These are phyloP conservation scores for Gynandropsis gynandra DNA, from an alignment of 345 rosid species.

Conservation along the genomic window DNA sequence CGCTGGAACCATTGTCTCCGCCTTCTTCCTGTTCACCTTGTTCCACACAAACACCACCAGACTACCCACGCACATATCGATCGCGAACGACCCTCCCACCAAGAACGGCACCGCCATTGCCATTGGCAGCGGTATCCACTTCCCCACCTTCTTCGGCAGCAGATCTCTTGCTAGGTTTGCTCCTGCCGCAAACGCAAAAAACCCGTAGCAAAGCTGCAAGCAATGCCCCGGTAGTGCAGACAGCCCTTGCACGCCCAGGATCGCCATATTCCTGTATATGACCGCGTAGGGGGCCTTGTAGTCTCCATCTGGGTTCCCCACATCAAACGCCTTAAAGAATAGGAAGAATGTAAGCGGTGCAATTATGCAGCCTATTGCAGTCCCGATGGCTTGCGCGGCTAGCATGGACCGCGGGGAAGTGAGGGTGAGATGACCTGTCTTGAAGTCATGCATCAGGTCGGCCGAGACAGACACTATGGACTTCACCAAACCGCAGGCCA, in stretches of 20 bases:
- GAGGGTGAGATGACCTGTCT: conserved; percentile 79
- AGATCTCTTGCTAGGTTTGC: conserved; percentile 59
- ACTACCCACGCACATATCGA: conserved; percentile 80
- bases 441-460: conserved; percentile 93
- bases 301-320: conserved; percentile 84
- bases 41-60: conserved; percentile 51
- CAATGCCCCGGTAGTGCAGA: conserved; percentile 84
- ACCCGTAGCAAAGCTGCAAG: conserved; percentile 76
- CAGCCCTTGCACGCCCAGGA: conserved; percentile 86
- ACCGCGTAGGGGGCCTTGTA: conserved; percentile 96
- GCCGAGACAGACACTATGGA: conserved; percentile 81
- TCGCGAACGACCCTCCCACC: conserved; percentile 78
- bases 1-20: conserved; percentile 68
- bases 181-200: conserved; percentile 67
- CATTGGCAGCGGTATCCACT: conserved; percentile 89
- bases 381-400: conserved; percentile 75
- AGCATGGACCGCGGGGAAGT: conserved; percentile 94
- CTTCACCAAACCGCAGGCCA: conserved; percentile 85
- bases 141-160: conserved; percentile 40
- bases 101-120: conserved; percentile 97
- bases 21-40: conserved; percentile 40
- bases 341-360: conserved; percentile 82
- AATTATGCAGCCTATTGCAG: conserved; percentile 76
- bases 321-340: conserved; percentile 84
- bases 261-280: conserved; percentile 87